Conservation (phyloP, 345 rosid genomes). For the Anastatica hierochuntica region DNA sequence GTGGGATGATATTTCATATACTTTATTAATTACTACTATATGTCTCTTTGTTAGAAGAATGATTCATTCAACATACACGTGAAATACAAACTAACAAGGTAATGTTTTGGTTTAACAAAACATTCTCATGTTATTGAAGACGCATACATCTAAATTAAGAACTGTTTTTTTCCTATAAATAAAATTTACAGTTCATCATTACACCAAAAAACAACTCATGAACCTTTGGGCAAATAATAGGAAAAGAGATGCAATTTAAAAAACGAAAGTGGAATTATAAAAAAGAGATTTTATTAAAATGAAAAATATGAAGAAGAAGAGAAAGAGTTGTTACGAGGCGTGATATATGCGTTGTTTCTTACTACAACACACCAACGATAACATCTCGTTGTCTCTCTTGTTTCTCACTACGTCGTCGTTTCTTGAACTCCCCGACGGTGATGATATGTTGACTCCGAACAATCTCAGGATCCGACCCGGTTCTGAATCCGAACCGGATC, state of each 20-base stretch:
- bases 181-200: slow-evolving; percentile 29
- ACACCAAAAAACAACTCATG: slow-evolving; percentile 26
- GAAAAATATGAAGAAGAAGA: neutral
- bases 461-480: slow-evolving; percentile 54
- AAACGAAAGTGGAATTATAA: neutral
- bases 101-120: neutral
- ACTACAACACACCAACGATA: slow-evolving; percentile 45
- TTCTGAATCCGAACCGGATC: slow-evolving; percentile 16
- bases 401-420: slow-evolving; percentile 33
- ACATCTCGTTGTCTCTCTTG: slow-evolving; percentile 51
- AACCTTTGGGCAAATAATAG: slow-evolving; percentile 19
- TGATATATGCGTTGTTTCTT: slow-evolving; percentile 71
- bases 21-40: neutral
- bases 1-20: neutral
- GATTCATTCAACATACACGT: neutral
- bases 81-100: slow-evolving; percentile 3
- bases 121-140: slow-evolving; percentile 1
- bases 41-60: no score
- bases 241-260: slow-evolving; percentile 4
- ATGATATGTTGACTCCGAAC: slow-evolving; percentile 82
- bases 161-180: slow-evolving; percentile 1
- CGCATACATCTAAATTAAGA: neutral
- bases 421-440: slow-evolving; percentile 17
- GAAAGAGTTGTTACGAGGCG: slow-evolving; percentile 57
- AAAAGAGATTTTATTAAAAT: no score